A percentile compares a stretch with the other conserved stretches of the same genome.
Evolutionary conservation across 2,329 filamentous ascomycete genomes (phyloP).

Genomic region (Diatrype stigma): DNA sequence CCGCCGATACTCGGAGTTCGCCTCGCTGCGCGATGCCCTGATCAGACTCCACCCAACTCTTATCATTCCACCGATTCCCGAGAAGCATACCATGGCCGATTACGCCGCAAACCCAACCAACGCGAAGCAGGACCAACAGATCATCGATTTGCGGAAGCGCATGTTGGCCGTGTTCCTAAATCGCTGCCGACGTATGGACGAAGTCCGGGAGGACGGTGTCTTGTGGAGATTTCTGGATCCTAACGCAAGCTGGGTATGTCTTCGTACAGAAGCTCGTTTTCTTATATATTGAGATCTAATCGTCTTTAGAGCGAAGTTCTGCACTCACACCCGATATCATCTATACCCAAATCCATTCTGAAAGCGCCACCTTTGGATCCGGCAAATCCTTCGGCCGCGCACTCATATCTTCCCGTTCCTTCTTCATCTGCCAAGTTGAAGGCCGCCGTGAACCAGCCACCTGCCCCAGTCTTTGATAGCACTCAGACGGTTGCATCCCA

Average conservation of each 20-base stretch:
- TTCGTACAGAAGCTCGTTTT: not conserved
- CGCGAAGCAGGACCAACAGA: constrained; percentile 94
- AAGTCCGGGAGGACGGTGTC: constrained; percentile 86
- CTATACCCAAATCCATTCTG: constrained; percentile 88
- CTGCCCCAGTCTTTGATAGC: constrained; percentile 30
- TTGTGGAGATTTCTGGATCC: constrained; percentile 98
- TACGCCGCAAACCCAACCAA: constrained; percentile 97
- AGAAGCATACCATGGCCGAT: constrained; percentile 98
- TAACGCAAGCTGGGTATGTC: constrained; percentile 90
- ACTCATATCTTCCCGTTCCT: constrained; percentile 83
- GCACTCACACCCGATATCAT: constrained; percentile 82
- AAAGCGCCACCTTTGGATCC: constrained; percentile 94
- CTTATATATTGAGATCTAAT: constrained; percentile 20
- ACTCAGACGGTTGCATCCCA: constrained; percentile 44
- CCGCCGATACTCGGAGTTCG: constrained; percentile 93
- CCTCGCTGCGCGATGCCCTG: constrained; percentile 81
- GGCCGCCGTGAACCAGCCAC: constrained; percentile 40
- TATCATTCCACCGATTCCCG: constrained; percentile 93
- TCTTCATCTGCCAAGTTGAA: constrained; percentile 82
- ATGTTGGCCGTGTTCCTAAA: constrained; percentile 97
- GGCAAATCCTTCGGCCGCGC: constrained; percentile 84
- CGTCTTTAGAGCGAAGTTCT: constrained; percentile 78
- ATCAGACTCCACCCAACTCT: constrained; percentile 91
- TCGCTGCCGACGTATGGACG: constrained; percentile 86
- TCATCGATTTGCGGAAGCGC: constrained; percentile 92